A percentile compares a stretch with the other conserved stretches of the same genome.
phyloP scores from a whole-genome alignment of 164 flowering plant species.

The Protea cynaroides region DNA sequence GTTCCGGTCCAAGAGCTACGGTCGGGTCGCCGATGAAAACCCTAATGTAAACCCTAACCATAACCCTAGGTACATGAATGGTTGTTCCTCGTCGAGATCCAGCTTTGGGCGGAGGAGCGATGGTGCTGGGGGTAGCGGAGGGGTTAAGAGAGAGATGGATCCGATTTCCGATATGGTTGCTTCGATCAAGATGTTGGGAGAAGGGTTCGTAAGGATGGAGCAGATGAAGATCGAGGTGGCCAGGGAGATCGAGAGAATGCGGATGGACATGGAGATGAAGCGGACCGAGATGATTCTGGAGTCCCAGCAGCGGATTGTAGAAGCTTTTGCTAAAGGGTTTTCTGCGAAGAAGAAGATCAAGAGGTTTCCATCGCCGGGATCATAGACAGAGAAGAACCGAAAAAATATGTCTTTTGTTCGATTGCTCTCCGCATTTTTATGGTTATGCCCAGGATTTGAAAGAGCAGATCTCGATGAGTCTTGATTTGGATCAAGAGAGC shows the following conservation, averaged over 20 bases:
- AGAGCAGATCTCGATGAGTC: not conserved
- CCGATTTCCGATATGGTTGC: slow-evolving; percentile 42
- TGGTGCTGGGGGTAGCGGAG: slow-evolving; percentile 9
- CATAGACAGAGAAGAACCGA: not conserved
- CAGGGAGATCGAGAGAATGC: slow-evolving; percentile 52
- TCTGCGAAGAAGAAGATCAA: slow-evolving; percentile 31
- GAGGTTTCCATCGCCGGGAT: slow-evolving; percentile 19
- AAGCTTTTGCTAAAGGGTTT: slow-evolving; percentile 44
- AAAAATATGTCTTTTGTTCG: not conserved
- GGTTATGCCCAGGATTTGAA: not conserved
- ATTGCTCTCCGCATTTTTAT: not conserved
- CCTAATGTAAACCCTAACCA: slow-evolving; percentile 3
- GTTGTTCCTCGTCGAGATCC: slow-evolving; percentile 12
- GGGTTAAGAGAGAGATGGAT: slow-evolving; percentile 19
- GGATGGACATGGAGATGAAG: slow-evolving; percentile 80
- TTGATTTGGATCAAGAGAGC: not conserved
- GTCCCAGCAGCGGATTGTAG: slow-evolving; percentile 57
- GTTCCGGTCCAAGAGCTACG: slow-evolving; percentile 15
- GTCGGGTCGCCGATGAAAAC: slow-evolving; percentile 12
- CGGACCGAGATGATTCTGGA: slow-evolving; percentile 58
- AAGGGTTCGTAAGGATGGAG: slow-evolving; percentile 65
- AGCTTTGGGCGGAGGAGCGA: slow-evolving; percentile 8
- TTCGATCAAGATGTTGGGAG: slow-evolving; percentile 48
- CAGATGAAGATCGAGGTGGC: slow-evolving; percentile 73
- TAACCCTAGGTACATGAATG: slow-evolving; percentile 9